Percentiles rank a stretch among this genome's conserved stretches.
Conservation (phyloP, 225 moss, liverwort and hornwort species). For the Polytrichum formosum region DNA sequence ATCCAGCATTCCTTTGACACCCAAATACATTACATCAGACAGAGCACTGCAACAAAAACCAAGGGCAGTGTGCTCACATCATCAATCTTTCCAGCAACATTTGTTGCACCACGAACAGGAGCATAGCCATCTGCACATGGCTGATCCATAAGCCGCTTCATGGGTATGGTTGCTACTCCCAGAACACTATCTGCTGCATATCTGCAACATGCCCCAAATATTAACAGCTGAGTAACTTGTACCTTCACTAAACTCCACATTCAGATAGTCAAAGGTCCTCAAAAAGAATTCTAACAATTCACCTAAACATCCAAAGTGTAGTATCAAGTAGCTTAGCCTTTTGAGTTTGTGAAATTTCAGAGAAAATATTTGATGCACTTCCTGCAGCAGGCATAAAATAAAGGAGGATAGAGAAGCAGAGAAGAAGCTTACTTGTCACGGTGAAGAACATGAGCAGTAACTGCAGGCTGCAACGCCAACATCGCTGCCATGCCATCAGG, state of each 20-base stretch:
- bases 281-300: too few relatives aligned
- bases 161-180: slow-evolving; percentile 39
- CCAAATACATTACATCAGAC: too few relatives aligned
- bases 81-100: slow-evolving; percentile 15
- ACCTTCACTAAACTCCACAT: too few relatives aligned
- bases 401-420: not conserved
- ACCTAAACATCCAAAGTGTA: too few relatives aligned
- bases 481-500: slow-evolving; percentile 28
- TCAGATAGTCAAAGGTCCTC: too few relatives aligned
- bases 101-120: slow-evolving; percentile 21
- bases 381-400: not conserved
- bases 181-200: slow-evolving; percentile 35
- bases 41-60: not conserved
- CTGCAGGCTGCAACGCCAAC: slow-evolving; percentile 33
- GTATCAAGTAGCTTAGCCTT: too few relatives aligned
- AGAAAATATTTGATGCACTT: not conserved
- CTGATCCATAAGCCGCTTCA: slow-evolving; percentile 29
- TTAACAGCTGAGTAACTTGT: too few relatives aligned
- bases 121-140: slow-evolving; percentile 33
- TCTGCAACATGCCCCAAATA: slow-evolving; percentile 6
- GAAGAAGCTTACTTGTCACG: slow-evolving; percentile 29
- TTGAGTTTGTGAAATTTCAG: not conserved
- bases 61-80: slow-evolving; percentile 5
- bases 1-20: too few relatives aligned
- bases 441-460: slow-evolving; percentile 37